phyloP scores from a whole-genome alignment of 345 rosid species.

The Euphorbia pulcherrima region DNA sequence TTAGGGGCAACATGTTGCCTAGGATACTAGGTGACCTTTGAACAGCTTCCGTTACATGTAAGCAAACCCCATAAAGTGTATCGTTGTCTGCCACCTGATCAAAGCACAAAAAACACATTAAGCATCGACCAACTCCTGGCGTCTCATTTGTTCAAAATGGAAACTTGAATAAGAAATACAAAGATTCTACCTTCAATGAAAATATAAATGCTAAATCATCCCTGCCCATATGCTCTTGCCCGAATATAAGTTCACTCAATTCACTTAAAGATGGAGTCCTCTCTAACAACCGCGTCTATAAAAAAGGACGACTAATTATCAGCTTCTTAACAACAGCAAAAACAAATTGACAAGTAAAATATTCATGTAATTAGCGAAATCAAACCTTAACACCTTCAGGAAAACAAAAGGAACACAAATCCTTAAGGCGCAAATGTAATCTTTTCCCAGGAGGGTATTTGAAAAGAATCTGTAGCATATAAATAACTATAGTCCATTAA shows the following conservation, averaged over 20 bases:
- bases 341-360: not conserved
- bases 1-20: constrained; percentile 54
- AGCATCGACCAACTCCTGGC: constrained; percentile 4
- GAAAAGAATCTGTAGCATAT: constrained; percentile 60
- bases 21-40: constrained; percentile 84
- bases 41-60: constrained; percentile 83
- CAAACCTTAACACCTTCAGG: constrained; percentile 91
- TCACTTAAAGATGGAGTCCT: constrained; percentile 93
- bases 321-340: constrained; percentile 2
- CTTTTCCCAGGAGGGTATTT: constrained; percentile 89
- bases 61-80: constrained; percentile 90
- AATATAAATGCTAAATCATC: constrained; percentile 82
- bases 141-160: not conserved
- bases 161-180: not conserved
- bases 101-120: constrained; percentile 24
- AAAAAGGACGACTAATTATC: constrained; percentile 14
- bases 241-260: constrained; percentile 84
- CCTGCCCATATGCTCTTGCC: constrained; percentile 93
- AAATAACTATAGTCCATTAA: constrained; percentile 11
- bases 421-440: constrained; percentile 69
- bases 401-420: constrained; percentile 87
- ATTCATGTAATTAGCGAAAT: not conserved
- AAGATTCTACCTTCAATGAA: constrained; percentile 66
- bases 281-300: constrained; percentile 77
- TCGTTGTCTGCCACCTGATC: constrained; percentile 86